These are phyloP conservation scores for Alternaria atra DNA, from an alignment of 2,329 filamentous ascomycete genomes.

Conservation along the genomic window DNA sequence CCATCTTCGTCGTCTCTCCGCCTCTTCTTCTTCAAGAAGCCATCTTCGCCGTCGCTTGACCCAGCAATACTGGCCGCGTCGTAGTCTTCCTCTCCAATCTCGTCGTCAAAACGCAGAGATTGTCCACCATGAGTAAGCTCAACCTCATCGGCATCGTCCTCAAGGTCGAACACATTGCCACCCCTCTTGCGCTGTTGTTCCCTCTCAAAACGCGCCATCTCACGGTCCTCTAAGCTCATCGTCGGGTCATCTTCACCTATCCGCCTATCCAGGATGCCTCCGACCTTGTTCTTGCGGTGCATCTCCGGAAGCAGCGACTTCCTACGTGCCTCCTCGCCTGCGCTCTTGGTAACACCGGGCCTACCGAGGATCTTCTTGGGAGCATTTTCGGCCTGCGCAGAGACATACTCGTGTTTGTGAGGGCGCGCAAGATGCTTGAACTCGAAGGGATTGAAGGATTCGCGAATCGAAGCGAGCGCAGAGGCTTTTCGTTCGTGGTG, in stretches of 20 bases:
- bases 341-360: constrained; percentile 83
- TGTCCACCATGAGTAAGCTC: constrained; percentile 85
- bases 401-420: constrained; percentile 86
- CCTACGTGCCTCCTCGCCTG: constrained; percentile 85
- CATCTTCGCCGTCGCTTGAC: constrained; percentile 52
- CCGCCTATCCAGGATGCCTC: constrained; percentile 88
- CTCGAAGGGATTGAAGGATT: constrained; percentile 98
- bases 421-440: constrained; percentile 80
- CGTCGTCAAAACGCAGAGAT: constrained; percentile 70
- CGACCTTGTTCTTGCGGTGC: constrained; percentile 87
- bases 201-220: constrained; percentile 86
- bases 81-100: constrained; percentile 72
- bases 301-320: constrained; percentile 89
- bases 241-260: constrained; percentile 95
- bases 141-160: constrained; percentile 77
- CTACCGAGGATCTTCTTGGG: constrained; percentile 70
- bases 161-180: constrained; percentile 85
- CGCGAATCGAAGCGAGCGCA: constrained; percentile 85
- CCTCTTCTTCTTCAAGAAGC: constrained; percentile 54
- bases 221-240: constrained; percentile 92
- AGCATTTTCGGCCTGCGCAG: constrained; percentile 62
- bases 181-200: constrained; percentile 87
- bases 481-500: constrained; percentile 79
- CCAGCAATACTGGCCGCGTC: constrained; percentile 75
- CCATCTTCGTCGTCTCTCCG: constrained; percentile 59